These are phyloP conservation scores for Vaccinium vitisidaea DNA, from an alignment of 148 eudicot species.

Conservation along the genomic window DNA sequence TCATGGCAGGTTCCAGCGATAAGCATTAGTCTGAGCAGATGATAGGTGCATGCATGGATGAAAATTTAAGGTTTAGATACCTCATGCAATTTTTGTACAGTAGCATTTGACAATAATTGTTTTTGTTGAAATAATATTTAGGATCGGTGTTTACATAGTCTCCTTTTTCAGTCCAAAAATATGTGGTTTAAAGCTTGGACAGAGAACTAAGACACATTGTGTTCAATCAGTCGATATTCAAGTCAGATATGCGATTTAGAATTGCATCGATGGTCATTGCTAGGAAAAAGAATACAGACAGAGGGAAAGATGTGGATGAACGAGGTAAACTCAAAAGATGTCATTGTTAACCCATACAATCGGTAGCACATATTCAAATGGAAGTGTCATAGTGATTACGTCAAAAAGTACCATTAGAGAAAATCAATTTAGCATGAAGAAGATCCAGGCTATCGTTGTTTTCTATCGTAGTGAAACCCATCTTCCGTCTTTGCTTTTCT, in stretches of 20 bases:
- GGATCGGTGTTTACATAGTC: neutral
- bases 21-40: neutral
- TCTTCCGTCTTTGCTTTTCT: neutral
- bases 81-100: neutral
- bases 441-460: neutral
- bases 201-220: neutral
- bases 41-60: neutral
- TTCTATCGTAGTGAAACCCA: neutral
- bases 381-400: neutral
- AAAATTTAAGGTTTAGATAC: neutral
- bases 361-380: neutral
- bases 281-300: neutral
- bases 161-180: neutral
- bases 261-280: neutral
- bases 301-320: constrained; percentile 1
- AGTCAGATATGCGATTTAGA: neutral
- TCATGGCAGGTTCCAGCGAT: neutral
- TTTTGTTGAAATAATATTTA: neutral
- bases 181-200: neutral
- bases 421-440: neutral
- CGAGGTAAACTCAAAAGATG: neutral
- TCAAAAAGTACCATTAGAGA: neutral
- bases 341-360: neutral
- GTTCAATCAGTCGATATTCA: neutral
- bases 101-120: neutral